These are phyloP conservation scores for Aspergillus quadrilineatus DNA, from an alignment of 2,329 filamentous ascomycete genomes.

Conservation along the genomic window DNA sequence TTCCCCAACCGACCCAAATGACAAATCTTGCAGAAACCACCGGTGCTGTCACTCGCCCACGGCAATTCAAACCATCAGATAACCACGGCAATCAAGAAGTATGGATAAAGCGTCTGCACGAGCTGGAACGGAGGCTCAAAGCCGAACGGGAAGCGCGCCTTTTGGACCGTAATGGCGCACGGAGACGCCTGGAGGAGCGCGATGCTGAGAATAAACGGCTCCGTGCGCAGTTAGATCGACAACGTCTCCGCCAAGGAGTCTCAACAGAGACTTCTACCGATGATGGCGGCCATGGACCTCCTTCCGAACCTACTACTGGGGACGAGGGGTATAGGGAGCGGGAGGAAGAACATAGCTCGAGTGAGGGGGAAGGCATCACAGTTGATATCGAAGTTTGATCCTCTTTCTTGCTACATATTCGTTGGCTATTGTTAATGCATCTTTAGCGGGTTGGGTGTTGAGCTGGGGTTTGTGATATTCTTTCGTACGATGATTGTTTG, in stretches of 20 bases:
- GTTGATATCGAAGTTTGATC: slow-evolving; percentile 40
- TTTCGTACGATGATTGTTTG: background rate
- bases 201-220: slow-evolving; percentile 71
- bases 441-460: slow-evolving; percentile 2
- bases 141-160: slow-evolving; percentile 83
- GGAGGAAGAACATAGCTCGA: slow-evolving; percentile 37
- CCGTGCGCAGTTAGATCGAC: slow-evolving; percentile 62
- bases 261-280: slow-evolving; percentile 23
- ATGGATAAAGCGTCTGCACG: slow-evolving; percentile 81
- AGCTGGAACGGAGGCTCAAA: slow-evolving; percentile 85
- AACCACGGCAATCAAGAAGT: slow-evolving; percentile 59
- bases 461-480: background rate
- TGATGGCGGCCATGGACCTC: slow-evolving; percentile 18
- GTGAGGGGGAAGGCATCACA: slow-evolving; percentile 38
- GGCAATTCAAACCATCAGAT: slow-evolving; percentile 25
- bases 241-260: slow-evolving; percentile 45
- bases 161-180: slow-evolving; percentile 78
- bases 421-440: slow-evolving; percentile 9
- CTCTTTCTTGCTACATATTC: background rate
- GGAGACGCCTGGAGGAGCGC: slow-evolving; percentile 75
- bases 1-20: slow-evolving; percentile 36
- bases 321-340: slow-evolving; percentile 18
- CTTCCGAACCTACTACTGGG: slow-evolving; percentile 10
- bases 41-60: slow-evolving; percentile 28
- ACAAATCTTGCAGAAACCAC: slow-evolving; percentile 32